A percentile compares a stretch with the other conserved stretches of the same genome.
These are phyloP conservation scores for Symbiodinium natans DNA, from an alignment of 73 alveolate genomes.

Conservation along the genomic window DNA sequence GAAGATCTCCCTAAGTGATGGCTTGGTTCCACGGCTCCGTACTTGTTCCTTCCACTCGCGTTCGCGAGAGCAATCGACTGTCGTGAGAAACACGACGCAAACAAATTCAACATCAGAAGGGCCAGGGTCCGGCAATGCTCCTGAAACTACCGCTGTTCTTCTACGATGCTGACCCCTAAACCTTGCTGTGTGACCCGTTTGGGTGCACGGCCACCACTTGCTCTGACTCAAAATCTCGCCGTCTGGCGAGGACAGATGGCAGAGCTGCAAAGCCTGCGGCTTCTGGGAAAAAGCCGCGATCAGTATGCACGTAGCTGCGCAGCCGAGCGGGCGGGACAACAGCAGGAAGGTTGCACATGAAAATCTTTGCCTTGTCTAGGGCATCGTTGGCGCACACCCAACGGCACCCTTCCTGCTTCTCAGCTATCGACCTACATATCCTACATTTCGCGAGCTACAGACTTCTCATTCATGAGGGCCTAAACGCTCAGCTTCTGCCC, in stretches of 20 bases:
- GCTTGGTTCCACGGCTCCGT: too few species aligned
- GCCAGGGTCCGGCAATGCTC: neutral
- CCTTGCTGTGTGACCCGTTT: too few species aligned
- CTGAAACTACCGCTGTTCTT: neutral
- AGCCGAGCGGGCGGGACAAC: neutral
- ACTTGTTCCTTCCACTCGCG: too few species aligned
- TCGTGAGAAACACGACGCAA: neutral
- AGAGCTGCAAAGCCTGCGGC: neutral
- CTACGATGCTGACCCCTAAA: too few species aligned
- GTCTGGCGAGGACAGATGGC: neutral
- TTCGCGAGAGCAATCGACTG: neutral
- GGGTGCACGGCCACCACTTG: neutral
- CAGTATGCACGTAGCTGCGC: neutral
- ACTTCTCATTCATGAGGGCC: neutral
- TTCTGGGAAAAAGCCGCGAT: neutral
- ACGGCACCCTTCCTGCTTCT: neutral
- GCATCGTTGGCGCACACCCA: too few species aligned
- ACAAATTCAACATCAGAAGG: neutral
- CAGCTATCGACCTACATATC: neutral
- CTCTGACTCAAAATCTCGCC: neutral
- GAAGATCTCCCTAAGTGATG: too few species aligned
- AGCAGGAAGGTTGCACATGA: neutral
- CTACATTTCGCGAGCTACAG: neutral
- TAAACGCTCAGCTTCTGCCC: neutral
- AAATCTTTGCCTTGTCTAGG: too few species aligned